These are phyloP conservation scores for Ustilago hordei DNA, from an alignment of 1,284 basidiomycete genomes.

Conservation along the genomic window DNA sequence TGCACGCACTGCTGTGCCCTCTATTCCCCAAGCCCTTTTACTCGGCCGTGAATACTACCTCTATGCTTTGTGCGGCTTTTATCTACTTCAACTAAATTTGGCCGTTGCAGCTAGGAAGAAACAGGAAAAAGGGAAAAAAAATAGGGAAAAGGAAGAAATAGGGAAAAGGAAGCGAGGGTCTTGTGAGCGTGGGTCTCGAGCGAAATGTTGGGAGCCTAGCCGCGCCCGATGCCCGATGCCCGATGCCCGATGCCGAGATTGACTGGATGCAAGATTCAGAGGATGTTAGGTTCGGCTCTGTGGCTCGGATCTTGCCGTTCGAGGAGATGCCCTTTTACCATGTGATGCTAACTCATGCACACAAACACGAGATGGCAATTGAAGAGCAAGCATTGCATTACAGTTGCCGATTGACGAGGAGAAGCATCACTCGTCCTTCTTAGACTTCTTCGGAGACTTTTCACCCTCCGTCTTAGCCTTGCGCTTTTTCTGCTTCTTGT, in stretches of 20 bases:
- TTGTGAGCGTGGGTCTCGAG: not conserved
- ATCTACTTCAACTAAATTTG: no score
- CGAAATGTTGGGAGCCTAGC: slow-evolving; percentile 7
- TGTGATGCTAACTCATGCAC: not conserved
- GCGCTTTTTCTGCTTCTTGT: slow-evolving; percentile 46
- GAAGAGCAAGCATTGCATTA: not conserved
- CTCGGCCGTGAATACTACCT: no score
- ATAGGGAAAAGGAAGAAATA: not conserved
- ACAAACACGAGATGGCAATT: not conserved
- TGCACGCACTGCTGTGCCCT: no score
- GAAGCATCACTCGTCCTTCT: slow-evolving; percentile 30
- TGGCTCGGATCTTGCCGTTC: not conserved
- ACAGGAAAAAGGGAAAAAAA: not conserved
- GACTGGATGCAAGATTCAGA: not conserved
- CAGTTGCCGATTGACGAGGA: not conserved
- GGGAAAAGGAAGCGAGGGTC: not conserved
- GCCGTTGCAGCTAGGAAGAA: slow-evolving; percentile 7
- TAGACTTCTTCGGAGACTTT: slow-evolving; percentile 41
- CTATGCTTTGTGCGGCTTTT: no score
- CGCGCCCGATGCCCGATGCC: no score
- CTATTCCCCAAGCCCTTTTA: no score
- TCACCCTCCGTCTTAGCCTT: slow-evolving; percentile 38
- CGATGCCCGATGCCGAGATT: slow-evolving; percentile 15
- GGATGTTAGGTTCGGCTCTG: not conserved
- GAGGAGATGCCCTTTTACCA: no score